Evolutionary conservation across 805 yeast genomes (phyloP).

Genomic region (Ogataea glucozyma): DNA sequence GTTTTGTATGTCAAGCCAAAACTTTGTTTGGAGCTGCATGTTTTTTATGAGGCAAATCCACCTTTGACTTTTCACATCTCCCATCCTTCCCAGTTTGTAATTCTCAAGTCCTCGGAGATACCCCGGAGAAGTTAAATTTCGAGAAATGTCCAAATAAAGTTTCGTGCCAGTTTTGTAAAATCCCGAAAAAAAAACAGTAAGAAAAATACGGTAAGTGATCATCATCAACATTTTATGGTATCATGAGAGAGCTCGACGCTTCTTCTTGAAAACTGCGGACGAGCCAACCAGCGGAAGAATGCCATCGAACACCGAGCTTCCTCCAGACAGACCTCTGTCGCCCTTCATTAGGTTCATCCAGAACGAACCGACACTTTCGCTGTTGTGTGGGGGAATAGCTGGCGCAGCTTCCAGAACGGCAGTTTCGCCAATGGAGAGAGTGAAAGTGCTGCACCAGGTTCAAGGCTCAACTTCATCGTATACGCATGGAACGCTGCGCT

Average conservation of each 20-base stretch:
- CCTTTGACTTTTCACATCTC: too few species aligned
- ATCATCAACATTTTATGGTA: too few species aligned
- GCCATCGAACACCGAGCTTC: too few species aligned
- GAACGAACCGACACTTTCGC: constrained; percentile 59
- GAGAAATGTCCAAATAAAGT: background rate
- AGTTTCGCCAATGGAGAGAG: constrained; percentile 93
- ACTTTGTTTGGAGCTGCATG: too few species aligned
- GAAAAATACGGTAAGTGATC: background rate
- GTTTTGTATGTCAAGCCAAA: too few species aligned
- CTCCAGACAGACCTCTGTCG: too few species aligned
- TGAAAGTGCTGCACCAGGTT: constrained; percentile 86
- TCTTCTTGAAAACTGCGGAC: too few species aligned
- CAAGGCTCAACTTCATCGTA: constrained; percentile 52
- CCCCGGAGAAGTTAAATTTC: background rate
- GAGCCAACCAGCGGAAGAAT: too few species aligned
- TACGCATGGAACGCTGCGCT: constrained; percentile 71
- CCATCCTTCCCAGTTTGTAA: too few species aligned
- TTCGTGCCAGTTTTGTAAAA: background rate
- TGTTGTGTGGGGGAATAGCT: constrained; percentile 73
- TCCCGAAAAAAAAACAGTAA: constrained; percentile 3
- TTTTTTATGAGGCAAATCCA: too few species aligned
- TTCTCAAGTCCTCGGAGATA: background rate
- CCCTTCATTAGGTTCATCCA: constrained; percentile 33
- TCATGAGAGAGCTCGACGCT: too few species aligned
- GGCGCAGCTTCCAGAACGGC: constrained; percentile 87